phyloP scores from a whole-genome alignment of 306 rosid species.

The Luffa acutangula region DNA sequence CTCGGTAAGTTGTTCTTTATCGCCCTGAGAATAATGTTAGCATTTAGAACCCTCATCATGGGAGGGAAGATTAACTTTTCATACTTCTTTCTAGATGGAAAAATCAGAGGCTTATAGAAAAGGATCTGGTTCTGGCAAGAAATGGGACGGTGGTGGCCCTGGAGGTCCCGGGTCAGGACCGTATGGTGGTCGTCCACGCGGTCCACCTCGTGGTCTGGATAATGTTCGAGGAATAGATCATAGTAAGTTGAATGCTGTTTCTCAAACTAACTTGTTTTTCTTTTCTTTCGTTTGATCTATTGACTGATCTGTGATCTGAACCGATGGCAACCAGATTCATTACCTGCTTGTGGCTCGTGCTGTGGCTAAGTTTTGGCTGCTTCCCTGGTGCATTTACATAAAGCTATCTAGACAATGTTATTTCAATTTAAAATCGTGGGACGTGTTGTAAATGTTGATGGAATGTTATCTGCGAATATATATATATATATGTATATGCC shows the following conservation, averaged over 20 bases:
- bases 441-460: background rate
- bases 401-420: background rate
- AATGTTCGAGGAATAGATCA: slow-evolving; percentile 87
- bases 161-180: slow-evolving; percentile 87
- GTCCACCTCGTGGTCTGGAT: slow-evolving; percentile 85
- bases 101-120: slow-evolving; percentile 84
- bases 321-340: slow-evolving; percentile 50
- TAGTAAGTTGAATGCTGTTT: slow-evolving; percentile 40
- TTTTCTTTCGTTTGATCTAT: background rate
- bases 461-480: background rate
- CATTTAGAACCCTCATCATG: background rate
- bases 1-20: slow-evolving; percentile 41
- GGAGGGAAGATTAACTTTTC: background rate
- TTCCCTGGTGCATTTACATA: background rate
- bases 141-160: slow-evolving; percentile 81
- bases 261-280: background rate
- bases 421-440: background rate
- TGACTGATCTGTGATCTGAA: background rate
- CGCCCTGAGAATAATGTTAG: background rate
- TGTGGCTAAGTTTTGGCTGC: slow-evolving; percentile 47
- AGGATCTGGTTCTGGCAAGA: slow-evolving; percentile 62
- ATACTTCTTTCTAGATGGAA: slow-evolving; percentile 31
- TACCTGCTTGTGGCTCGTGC: slow-evolving; percentile 98
- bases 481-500: background rate
- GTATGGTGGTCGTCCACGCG: slow-evolving; percentile 63